These are phyloP conservation scores for Pythium phragmiticola DNA, from an alignment of 352 stramenopile genomes.

Conservation along the genomic window DNA sequence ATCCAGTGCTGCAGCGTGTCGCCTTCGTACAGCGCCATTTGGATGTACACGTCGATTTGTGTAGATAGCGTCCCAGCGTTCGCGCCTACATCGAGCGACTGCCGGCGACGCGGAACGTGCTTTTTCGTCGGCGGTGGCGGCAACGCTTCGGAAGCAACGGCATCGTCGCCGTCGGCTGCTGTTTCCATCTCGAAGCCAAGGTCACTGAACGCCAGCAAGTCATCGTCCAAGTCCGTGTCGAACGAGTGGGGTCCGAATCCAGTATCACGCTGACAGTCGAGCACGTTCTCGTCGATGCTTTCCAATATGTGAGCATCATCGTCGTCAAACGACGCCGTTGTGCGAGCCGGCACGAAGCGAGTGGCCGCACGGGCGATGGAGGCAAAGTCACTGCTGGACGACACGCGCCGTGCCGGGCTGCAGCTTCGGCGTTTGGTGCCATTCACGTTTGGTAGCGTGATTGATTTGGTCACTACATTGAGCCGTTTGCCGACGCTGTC, in stretches of 20 bases:
- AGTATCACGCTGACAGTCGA: background rate
- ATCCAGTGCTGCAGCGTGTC: slow-evolving; percentile 87
- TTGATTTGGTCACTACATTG: slow-evolving; percentile 4
- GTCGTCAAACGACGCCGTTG: slow-evolving; percentile 17
- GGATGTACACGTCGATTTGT: slow-evolving; percentile 88
- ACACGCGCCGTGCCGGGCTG: slow-evolving; percentile 16
- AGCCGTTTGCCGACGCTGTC: slow-evolving; percentile 38
- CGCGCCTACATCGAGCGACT: slow-evolving; percentile 27
- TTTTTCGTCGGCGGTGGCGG: background rate
- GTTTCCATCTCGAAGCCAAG: slow-evolving; percentile 60
- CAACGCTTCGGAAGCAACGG: background rate
- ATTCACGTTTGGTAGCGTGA: background rate
- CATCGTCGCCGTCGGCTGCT: background rate
- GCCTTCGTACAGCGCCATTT: slow-evolving; percentile 94
- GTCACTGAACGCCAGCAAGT: slow-evolving; percentile 42
- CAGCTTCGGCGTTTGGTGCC: background rate
- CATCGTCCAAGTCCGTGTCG: slow-evolving; percentile 26
- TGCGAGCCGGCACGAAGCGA: slow-evolving; percentile 17
- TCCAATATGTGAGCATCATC: slow-evolving; percentile 27
- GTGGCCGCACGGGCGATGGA: slow-evolving; percentile 11
- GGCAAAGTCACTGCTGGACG: slow-evolving; percentile 28
- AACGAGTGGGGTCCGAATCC: background rate
- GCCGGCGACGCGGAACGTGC: slow-evolving; percentile 24
- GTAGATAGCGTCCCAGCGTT: slow-evolving; percentile 43
- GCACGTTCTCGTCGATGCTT: slow-evolving; percentile 1